Conservation (phyloP, 1,284 basidiomycete species). For the Ceratobasidium sp. region DNA sequence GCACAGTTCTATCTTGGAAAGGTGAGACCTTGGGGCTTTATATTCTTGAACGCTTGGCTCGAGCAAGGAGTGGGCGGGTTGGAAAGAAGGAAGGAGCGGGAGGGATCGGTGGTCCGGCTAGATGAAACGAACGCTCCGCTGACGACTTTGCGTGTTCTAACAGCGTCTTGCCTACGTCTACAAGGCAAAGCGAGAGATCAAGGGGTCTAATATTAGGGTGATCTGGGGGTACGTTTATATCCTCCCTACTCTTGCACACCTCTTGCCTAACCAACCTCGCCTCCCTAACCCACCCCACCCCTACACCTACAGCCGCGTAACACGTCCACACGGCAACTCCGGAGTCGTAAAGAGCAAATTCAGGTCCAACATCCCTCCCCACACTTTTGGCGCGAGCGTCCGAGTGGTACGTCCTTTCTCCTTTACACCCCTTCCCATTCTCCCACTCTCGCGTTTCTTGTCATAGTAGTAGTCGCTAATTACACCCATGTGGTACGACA, state of each 20-base stretch:
- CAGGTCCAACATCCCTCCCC: slow-evolving; percentile 95
- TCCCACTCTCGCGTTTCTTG: too few species aligned
- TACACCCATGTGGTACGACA: not conserved
- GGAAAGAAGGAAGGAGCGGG: not conserved
- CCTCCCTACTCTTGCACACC: slow-evolving; percentile 6
- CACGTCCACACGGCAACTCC: slow-evolving; percentile 93
- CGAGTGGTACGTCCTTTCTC: slow-evolving; percentile 76
- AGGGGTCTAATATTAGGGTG: slow-evolving; percentile 93
- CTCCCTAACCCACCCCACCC: not conserved
- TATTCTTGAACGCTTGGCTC: not conserved
- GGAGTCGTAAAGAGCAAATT: slow-evolving; percentile 99
- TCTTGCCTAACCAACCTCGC: not conserved
- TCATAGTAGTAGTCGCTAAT: too few species aligned
- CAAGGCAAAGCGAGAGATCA: slow-evolving; percentile 93
- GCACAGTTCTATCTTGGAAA: slow-evolving; percentile 99
- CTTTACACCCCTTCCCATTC: slow-evolving; percentile 24
- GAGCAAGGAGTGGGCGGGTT: not conserved
- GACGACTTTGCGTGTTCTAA: slow-evolving; percentile 1
- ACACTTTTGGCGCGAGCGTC: slow-evolving; percentile 94
- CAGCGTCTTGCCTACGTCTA: slow-evolving; percentile 98
- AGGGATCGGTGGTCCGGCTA: too few species aligned
- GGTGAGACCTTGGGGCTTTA: slow-evolving; percentile 67
- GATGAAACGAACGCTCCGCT: not conserved
- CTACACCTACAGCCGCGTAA: slow-evolving; percentile 75
- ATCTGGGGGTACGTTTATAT: slow-evolving; percentile 87